Base-by-base conservation (phyloP, 2,329 filamentous ascomycete species). In the Aspergillus novofumigatus region DNA sequence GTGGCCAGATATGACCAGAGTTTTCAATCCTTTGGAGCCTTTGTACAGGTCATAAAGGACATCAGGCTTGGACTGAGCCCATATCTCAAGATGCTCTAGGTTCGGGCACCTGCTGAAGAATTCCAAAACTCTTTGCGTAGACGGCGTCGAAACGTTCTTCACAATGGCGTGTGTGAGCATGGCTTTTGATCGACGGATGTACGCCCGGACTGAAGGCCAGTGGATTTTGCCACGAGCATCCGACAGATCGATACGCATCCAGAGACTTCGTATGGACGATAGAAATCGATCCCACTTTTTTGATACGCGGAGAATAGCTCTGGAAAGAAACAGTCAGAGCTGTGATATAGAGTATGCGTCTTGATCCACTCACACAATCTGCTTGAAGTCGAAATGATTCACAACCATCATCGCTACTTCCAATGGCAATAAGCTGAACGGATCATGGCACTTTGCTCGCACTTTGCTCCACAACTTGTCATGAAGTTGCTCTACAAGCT, bases 261-360 rank as follows among this genome's bases (percentile, higher is more conserved):
- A 85, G 1, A 84, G 71, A 8, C 70, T 69, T 0, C 76, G 73
- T 26, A 78, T 67, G 3, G 77, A 78, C 9, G 69, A 70, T 11
- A 86, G 72, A 48, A 83, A 79, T n/a, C 66, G 69, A 10, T 76
- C 72, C 84, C 84, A 87, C 50, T 73, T 71, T 67, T 78, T 82
- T 41, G 79, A 85, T 2, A 86, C 83, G 7, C 80, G 77, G 48
- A 82, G 75, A 28, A 81, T 78, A 44, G 67, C 73, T 14, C 79
- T 80, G 23, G 52, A 11, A 11, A 29, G 17, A 38, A 17, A 21
- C 35, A 10, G 49, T 61, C 21, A 59, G 55, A 38, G 10, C 52
- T 23, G 49, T 28, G 3, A 11, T 4, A 45, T 44, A 25, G 20
- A 11, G 17, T 11, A 17, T 29, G 3, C 26, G 29, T 4, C 3